phyloP scores from a whole-genome alignment of 208 protist species.

The Leishmania amazonensis region DNA sequence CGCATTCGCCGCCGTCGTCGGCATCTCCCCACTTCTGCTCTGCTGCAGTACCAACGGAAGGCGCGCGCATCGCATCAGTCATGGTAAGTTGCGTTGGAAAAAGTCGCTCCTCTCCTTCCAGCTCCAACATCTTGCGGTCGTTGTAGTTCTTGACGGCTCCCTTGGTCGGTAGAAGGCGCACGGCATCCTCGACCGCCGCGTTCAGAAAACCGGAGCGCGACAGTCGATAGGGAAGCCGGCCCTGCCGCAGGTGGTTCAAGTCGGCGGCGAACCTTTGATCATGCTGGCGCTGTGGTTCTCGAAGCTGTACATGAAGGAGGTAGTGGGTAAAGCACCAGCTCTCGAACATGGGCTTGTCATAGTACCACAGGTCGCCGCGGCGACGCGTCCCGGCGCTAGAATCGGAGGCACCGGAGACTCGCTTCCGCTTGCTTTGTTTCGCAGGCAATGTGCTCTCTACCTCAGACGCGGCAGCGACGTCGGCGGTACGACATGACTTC shows the following conservation, averaged over 20 bases:
- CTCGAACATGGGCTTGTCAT: constrained; percentile 59
- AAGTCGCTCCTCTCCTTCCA: constrained; percentile 41
- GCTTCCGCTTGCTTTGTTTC: not conserved
- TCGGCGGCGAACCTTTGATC: constrained; percentile 63
- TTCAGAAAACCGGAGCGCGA: constrained; percentile 70
- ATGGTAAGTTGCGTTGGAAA: constrained; percentile 54
- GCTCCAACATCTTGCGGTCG: constrained; percentile 63
- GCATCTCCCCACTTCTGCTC: not conserved
- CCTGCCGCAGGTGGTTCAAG: constrained; percentile 66
- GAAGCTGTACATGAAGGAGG: constrained; percentile 73
- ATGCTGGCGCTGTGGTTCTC: constrained; percentile 44
- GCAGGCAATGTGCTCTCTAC: not conserved
- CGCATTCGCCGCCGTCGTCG: not conserved
- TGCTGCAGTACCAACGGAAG: not conserved
- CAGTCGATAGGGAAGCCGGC: constrained; percentile 62
- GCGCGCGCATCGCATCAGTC: not conserved
- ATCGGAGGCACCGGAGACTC: not conserved
- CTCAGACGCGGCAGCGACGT: not conserved
- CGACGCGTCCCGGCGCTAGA: not conserved
- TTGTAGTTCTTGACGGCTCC: constrained; percentile 70
- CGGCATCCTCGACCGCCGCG: constrained; percentile 41
- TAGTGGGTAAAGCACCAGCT: constrained; percentile 62
- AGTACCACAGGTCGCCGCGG: constrained; percentile 35
- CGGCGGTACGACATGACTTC: not conserved
- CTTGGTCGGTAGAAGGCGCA: constrained; percentile 77